These are phyloP conservation scores for Arxiozyma slooffiae DNA, from an alignment of 1,139 yeast species.

Conservation along the genomic window DNA sequence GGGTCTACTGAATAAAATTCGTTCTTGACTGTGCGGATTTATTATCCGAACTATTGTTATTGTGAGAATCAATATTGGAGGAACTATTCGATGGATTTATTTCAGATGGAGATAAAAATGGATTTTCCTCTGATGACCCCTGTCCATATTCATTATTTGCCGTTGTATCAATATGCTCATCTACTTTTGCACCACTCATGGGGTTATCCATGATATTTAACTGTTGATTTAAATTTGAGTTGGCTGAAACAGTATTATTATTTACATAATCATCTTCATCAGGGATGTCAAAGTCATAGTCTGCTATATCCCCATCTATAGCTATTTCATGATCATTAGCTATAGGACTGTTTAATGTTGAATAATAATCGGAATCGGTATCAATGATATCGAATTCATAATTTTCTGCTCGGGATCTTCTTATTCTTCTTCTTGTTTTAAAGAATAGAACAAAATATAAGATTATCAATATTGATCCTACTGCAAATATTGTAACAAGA, in stretches of 20 bases:
- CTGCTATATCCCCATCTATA: conserved; percentile 21
- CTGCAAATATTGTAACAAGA: conserved; percentile 47
- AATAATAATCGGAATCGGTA: conserved; percentile 34
- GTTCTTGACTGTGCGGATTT: not conserved
- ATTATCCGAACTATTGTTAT: not conserved
- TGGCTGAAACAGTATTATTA: not conserved
- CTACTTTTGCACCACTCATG: not conserved
- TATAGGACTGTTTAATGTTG: conserved; percentile 19
- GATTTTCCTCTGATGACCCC: not conserved
- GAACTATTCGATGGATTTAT: not conserved
- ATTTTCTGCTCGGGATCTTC: conserved; percentile 59
- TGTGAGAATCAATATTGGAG: not conserved
- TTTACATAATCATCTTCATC: conserved; percentile 22
- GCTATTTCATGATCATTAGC: conserved; percentile 9
- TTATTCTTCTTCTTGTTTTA: conserved; percentile 42
- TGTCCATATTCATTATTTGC: conserved; percentile 12
- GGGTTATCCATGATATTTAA: not conserved
- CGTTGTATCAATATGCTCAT: not conserved
- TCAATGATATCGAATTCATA: conserved; percentile 75
- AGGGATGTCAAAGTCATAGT: conserved; percentile 28
- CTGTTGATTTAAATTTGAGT: not conserved
- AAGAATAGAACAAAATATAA: conserved; percentile 41
- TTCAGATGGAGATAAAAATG: not conserved
- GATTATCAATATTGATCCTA: conserved; percentile 50
- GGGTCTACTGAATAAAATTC: not conserved